Base-by-base conservation (phyloP, 129 eudicot species). In the Oenanthe sinensis region DNA sequence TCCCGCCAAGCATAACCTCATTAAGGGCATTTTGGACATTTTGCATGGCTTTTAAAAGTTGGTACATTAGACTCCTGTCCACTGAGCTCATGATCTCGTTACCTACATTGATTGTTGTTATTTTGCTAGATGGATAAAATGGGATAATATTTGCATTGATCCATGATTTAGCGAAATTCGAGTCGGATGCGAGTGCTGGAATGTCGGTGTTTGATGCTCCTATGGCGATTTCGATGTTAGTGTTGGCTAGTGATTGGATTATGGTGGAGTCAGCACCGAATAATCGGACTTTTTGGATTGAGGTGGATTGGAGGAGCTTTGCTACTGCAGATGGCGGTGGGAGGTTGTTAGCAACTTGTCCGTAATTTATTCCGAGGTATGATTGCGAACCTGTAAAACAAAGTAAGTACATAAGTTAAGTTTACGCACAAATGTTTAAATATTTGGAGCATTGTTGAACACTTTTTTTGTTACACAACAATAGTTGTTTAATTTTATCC, bases 11-110 rank as follows among this genome's bases (percentile, higher is more conserved):
- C 1, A 86, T 81, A 9, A 86, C 87, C 15, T 83, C 80, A 6
- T 82, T 72, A 10, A 93, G 89, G 74, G 98, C 96, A 16, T 50
- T 85, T 50, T 93, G 91, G 79, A 93, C 76, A 71, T 89, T 93
- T 50, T 88, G 86, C 97, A 93, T 89, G 39, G 97, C 98, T 78
- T 93, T 91, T 67, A 93, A 77, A 20, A 93, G 84, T 48, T 89
- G 88, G 3, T 86, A 44, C 82, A 84, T 85, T 46, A 88, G 70
- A 69, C 80, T 83, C 83, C 49, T 82, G 49, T 85, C 91, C 10
- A 84, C 86, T 74, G 84, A 87, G 24, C 83, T 79, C 68, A 89
- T 22, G 19, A 93, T 91, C 84, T 93, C 98, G 81, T 93, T 88
- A 20, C 98, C 98, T 58, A 93, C 97, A 77, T 88, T 88, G 70